A percentile compares a stretch with the other conserved stretches of the same genome.
phyloP scores from a whole-genome alignment of 352 stramenopile species.

The Phytophthora fragariaefolia region DNA sequence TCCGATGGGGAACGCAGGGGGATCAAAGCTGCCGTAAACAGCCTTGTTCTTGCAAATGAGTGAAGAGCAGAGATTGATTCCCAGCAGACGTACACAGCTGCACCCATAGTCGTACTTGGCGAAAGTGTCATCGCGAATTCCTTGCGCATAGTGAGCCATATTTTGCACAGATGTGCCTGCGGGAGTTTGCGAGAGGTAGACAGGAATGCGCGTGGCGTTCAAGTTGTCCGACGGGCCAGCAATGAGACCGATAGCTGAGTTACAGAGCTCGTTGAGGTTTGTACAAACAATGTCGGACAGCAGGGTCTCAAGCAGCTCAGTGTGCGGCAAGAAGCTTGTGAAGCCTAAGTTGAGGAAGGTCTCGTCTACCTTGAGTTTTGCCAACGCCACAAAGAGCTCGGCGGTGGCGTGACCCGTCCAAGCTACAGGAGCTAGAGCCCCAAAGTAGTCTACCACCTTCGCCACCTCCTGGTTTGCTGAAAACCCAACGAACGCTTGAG shows the following conservation, averaged over 20 bases:
- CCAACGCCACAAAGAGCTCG: conserved; percentile 36
- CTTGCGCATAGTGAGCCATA: conserved; percentile 48
- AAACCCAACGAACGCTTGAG: conserved; percentile 60
- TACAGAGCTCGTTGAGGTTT: conserved; percentile 45
- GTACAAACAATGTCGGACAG: conserved; percentile 45
- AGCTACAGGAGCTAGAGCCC: conserved; percentile 51
- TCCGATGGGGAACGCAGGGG: conserved; percentile 27
- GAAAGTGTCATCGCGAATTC: conserved; percentile 58
- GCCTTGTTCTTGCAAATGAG: conserved; percentile 57
- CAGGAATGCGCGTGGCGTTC: conserved; percentile 55
- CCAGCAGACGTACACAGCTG: conserved; percentile 37
- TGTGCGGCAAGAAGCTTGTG: conserved; percentile 43
- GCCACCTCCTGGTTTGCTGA: conserved; percentile 57
- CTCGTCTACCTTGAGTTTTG: conserved; percentile 46
- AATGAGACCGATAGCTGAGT: conserved; percentile 48
- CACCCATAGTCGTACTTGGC: conserved; percentile 59
- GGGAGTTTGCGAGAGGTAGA: conserved; percentile 63
- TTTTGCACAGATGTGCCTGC: conserved; percentile 63
- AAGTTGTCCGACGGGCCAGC: conserved; percentile 47
- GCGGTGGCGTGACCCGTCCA: conserved; percentile 38
- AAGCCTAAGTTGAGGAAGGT: conserved; percentile 36
- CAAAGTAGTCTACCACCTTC: conserved; percentile 49
- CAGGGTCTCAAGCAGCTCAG: conserved; percentile 10
- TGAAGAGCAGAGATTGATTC: conserved; percentile 41
- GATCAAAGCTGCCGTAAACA: conserved; percentile 47